Base-by-base conservation (phyloP, 179 eudicot species). In the Gypsophila paniculata region DNA sequence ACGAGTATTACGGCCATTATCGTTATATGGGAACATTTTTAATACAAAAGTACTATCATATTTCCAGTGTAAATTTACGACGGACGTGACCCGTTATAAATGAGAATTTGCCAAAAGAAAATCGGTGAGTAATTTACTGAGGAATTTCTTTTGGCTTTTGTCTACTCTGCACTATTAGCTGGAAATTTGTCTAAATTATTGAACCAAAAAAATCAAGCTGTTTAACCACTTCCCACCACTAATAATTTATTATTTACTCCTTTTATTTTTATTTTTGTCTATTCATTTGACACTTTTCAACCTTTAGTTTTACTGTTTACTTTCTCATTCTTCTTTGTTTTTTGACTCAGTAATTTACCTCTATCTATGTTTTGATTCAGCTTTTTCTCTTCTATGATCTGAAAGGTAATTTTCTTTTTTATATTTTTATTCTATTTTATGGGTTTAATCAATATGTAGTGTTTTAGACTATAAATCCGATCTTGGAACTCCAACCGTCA, bases 401-500 rank as follows among this genome's bases (percentile, higher is more conserved):
- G 44, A 64, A 61, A 64, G 68, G 68, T 64, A 64, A 17, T 14
- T 64, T 64, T 22, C 38, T 64, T 64, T 64, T 25, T 51, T 64
- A 38, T 64, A n/a, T 63, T 63, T 3, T 5, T 10, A 21, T 22
- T 32, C 26, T 58, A 12, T 8, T 58, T 58, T 58, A 21, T 58
- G 14, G 62, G 26, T 59, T 12, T 55, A 6, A 39, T 39, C 44
- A 39, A 39, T 39, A 14, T 51, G 55, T 51, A 15, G 18, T 51
- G 21, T 8, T 49, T 2, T 36, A 36, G n/a, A 18, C 18, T n/a
- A n/a, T n/a, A n/a, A n/a, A n/a, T n/a, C n/a, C n/a, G n/a, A n/a
- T n/a, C n/a, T n/a, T n/a, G n/a, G n/a, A n/a, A n/a, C n/a, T n/a
- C n/a, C n/a, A n/a, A n/a, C n/a, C n/a, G n/a, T n/a, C n/a, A n/a